Evolutionary conservation across 306 rosid genomes (phyloP).

Genomic region (Pachyrhizus erosus): DNA sequence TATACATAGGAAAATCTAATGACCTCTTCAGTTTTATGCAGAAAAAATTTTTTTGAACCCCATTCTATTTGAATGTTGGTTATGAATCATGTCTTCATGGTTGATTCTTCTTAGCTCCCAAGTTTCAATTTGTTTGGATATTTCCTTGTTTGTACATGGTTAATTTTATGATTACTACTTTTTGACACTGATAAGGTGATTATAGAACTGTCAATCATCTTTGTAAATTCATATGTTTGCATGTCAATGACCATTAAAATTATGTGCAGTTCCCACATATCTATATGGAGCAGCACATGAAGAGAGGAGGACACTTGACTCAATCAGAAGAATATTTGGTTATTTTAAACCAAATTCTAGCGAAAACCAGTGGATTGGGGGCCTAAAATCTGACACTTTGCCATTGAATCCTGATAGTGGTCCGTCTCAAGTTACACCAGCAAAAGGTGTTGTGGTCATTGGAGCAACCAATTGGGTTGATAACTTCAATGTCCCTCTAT

Average conservation of each 20-base stretch:
- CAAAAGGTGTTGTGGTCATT: conserved; percentile 70
- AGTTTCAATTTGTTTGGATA: conserved; percentile 3
- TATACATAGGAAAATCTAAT: not conserved
- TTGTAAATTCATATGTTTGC: conserved; percentile 7
- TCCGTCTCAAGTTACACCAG: conserved; percentile 57
- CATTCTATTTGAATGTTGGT: conserved; percentile 8
- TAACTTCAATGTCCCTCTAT: conserved; percentile 79
- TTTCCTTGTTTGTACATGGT: not conserved
- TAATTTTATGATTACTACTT: not conserved
- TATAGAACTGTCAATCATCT: conserved; percentile 19
- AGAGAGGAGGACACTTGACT: conserved; percentile 72
- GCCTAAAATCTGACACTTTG: conserved; percentile 53
- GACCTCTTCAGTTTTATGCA: not conserved
- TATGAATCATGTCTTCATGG: conserved; percentile 16
- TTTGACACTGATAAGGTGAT: conserved; percentile 2
- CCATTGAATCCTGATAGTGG: conserved; percentile 73
- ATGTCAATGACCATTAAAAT: conserved; percentile 39
- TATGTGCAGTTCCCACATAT: conserved; percentile 75
- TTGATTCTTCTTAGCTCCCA: conserved; percentile 29
- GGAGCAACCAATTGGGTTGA: conserved; percentile 62
- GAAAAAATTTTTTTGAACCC: not conserved
- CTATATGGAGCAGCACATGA: conserved; percentile 88
- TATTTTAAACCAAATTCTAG: conserved; percentile 81
- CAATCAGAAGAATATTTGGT: conserved; percentile 77
- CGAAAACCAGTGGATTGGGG: conserved; percentile 74